Evolutionary conservation across 2,329 filamentous ascomycete genomes (phyloP).

Genomic region (Cercospora nicotianae): DNA sequence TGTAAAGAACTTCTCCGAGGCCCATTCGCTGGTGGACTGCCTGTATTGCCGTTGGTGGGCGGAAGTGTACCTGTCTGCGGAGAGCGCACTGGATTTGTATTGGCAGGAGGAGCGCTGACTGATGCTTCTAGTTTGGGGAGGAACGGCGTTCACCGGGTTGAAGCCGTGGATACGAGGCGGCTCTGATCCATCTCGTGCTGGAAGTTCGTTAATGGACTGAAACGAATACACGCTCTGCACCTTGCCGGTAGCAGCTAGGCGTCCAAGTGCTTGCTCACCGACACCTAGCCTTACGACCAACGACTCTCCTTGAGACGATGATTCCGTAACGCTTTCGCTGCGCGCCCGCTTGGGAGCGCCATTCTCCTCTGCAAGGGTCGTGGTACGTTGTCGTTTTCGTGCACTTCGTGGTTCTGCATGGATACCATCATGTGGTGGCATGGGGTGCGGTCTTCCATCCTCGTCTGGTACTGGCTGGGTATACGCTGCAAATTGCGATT

Average conservation of each 20-base stretch:
- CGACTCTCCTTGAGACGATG: conserved; percentile 12
- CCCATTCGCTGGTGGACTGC: background rate
- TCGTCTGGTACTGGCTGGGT: conserved; percentile 17
- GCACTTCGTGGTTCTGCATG: conserved; percentile 8
- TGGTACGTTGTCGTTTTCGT: background rate
- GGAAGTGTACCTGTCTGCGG: background rate
- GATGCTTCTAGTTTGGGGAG: conserved; percentile 1
- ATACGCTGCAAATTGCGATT: conserved; percentile 20
- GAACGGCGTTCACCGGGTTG: conserved; percentile 11
- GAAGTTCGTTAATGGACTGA: conserved; percentile 5
- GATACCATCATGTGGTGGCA: conserved; percentile 6
- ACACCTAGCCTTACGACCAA: conserved; percentile 17
- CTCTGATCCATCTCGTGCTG: conserved; percentile 1
- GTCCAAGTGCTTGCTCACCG: conserved; percentile 9
- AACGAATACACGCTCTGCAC: conserved; percentile 7
- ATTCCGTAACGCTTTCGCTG: conserved; percentile 14
- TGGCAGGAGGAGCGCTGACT: conserved; percentile 5
- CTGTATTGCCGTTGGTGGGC: background rate
- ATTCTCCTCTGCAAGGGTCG: background rate
- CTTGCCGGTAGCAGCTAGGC: conserved; percentile 7
- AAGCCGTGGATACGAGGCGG: conserved; percentile 8
- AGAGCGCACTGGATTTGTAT: background rate
- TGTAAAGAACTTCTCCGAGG: background rate
- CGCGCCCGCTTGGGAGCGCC: conserved; percentile 14
- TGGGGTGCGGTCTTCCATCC: conserved; percentile 3